Evolutionary conservation across 2,329 filamentous ascomycete species (phyloP).

Genomic region (Emergomyces orientalis): DNA sequence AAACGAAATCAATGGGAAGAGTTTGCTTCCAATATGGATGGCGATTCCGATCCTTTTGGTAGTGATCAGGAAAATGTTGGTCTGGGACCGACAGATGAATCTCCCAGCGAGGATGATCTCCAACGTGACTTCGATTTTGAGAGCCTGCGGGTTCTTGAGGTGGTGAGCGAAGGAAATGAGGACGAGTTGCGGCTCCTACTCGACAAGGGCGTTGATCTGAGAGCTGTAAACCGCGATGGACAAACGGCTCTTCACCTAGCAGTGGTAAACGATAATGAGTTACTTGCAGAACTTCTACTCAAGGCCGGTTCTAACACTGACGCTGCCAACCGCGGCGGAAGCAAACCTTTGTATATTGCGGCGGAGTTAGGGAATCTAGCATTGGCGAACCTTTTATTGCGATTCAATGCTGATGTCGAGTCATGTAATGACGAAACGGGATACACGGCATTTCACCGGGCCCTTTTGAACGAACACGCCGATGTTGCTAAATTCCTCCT

Average conservation of each 20-base stretch:
- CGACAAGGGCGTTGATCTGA: conserved; percentile 1
- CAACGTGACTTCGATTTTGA: neutral
- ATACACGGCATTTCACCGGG: conserved; percentile 4
- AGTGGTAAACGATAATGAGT: neutral
- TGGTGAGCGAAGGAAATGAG: neutral
- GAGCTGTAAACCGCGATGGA: neutral
- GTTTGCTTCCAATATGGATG: neutral
- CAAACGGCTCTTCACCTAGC: conserved; percentile 7
- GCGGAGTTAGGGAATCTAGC: neutral
- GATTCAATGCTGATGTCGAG: conserved; percentile 7
- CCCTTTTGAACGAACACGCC: conserved; percentile 2
- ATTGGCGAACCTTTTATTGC: neutral
- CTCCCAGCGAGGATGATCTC: neutral
- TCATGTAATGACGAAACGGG: conserved; percentile 1
- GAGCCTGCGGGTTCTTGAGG: conserved; percentile 2
- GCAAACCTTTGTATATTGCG: conserved; percentile 5
- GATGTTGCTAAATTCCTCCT: conserved; percentile 2
- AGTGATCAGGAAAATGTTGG: neutral
- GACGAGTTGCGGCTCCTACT: neutral
- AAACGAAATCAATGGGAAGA: neutral
- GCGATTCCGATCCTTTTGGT: neutral
- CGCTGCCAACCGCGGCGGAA: neutral
- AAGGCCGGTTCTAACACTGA: conserved; percentile 2
- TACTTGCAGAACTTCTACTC: neutral
- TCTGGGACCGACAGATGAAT: neutral